A percentile compares a stretch with the other conserved stretches of the same genome.
Evolutionary conservation across 768 basidiomycete genomes (phyloP).

Genomic region (Candolleomyces eurysporus): DNA sequence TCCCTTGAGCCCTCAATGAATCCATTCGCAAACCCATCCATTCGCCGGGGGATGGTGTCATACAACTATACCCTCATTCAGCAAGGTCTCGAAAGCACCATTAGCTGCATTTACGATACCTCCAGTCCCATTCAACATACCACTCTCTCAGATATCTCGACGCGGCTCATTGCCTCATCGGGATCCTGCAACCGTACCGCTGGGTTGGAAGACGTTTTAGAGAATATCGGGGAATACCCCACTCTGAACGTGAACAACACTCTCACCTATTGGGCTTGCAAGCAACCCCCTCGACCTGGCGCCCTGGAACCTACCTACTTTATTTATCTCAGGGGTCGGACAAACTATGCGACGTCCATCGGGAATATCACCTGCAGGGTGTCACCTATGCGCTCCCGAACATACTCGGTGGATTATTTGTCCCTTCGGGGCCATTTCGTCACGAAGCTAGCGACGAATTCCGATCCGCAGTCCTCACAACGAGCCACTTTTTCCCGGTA

Average conservation of each 20-base stretch:
- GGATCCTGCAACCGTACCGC: background rate
- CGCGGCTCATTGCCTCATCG: background rate
- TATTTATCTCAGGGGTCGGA: background rate
- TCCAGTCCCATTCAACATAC: conserved; percentile 6
- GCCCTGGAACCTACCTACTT: background rate
- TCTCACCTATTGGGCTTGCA: background rate
- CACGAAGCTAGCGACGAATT: background rate
- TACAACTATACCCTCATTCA: conserved; percentile 23
- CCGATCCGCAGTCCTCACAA: background rate
- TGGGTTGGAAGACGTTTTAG: background rate
- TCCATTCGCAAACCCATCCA: conserved; percentile 5
- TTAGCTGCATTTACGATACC: conserved; percentile 17
- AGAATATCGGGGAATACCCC: background rate
- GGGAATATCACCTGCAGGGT: background rate
- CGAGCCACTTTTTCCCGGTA: background rate
- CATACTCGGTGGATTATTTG: background rate
- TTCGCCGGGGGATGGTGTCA: background rate
- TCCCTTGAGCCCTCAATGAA: conserved; percentile 3
- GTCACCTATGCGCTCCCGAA: background rate
- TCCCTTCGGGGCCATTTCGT: background rate
- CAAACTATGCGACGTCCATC: background rate
- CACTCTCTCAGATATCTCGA: background rate
- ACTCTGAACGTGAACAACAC: background rate
- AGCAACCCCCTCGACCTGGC: background rate
- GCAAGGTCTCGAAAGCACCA: conserved; percentile 20